Conservation (phyloP, 2,329 filamentous ascomycete genomes). For the Arthroderma sp. region DNA sequence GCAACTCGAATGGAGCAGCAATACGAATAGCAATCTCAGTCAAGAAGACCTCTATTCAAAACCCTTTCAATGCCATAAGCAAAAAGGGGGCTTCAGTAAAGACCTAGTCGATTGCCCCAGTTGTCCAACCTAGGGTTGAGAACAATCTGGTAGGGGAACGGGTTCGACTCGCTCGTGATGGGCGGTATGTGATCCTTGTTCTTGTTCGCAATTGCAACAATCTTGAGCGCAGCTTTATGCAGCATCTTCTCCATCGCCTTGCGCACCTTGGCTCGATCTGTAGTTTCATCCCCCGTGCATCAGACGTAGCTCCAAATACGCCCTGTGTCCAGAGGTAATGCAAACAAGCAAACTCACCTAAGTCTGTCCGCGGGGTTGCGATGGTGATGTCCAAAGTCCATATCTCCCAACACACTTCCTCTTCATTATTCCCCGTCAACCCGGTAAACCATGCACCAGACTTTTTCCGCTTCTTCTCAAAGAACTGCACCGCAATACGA, state of each 20-base stretch:
- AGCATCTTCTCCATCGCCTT: slow-evolving; percentile 84
- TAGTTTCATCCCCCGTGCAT: not conserved
- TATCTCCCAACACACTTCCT: slow-evolving; percentile 93
- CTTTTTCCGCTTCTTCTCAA: slow-evolving; percentile 80
- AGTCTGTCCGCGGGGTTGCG: slow-evolving; percentile 76
- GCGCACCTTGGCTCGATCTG: slow-evolving; percentile 78
- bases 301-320: not conserved
- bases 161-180: slow-evolving; percentile 82
- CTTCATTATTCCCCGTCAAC: slow-evolving; percentile 50
- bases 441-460: slow-evolving; percentile 55
- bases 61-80: no score
- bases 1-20: not conserved
- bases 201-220: slow-evolving; percentile 71
- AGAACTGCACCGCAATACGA: slow-evolving; percentile 79
- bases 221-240: slow-evolving; percentile 76
- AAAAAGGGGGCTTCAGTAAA: no score
- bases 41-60: not conserved
- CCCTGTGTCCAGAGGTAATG: not conserved
- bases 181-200: slow-evolving; percentile 95
- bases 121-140: slow-evolving; percentile 71
- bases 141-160: slow-evolving; percentile 87
- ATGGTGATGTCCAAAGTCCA: slow-evolving; percentile 94
- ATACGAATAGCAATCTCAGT: not conserved
- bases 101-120: slow-evolving; percentile 68
- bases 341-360: slow-evolving; percentile 46